Conservation (phyloP, 169 alveolate genomes). For the Cryptosporidium andersoni region DNA sequence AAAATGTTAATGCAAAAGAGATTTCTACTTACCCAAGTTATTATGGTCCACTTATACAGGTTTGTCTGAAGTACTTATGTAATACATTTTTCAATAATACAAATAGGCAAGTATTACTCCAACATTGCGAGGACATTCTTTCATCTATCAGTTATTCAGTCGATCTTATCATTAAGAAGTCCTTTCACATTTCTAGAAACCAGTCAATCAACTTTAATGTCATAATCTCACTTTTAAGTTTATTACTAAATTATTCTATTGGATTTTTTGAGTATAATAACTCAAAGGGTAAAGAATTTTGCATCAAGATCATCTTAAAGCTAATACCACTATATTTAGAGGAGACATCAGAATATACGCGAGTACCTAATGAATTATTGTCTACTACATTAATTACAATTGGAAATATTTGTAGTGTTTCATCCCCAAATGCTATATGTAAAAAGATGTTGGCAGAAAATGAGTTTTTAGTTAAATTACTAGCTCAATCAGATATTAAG, state of each 20-base stretch:
- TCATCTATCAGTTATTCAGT: constrained; percentile 1
- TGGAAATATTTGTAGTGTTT: no score
- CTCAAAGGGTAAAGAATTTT: constrained; percentile 1
- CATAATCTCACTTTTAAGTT: constrained; percentile 1
- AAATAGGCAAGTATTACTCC: constrained; percentile 52
- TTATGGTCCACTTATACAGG: constrained; percentile 1
- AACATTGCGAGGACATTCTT: neutral
- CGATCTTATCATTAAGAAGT: neutral
- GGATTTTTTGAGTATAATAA: constrained; percentile 13
- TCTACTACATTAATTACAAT: no score
- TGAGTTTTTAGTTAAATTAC: no score
- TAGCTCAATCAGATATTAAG: no score
- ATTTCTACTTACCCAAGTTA: neutral
- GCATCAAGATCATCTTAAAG: neutral
- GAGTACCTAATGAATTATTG: no score
- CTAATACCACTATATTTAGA: neutral
- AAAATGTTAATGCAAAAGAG: neutral
- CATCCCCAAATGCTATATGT: no score
- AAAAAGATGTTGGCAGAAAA: no score
- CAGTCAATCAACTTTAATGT: constrained; percentile 23
- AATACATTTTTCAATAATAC: constrained; percentile 45
- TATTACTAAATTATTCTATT: constrained; percentile 24
- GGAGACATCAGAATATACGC: neutral
- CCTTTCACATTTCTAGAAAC: constrained; percentile 5
- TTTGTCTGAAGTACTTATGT: constrained; percentile 26